Evolutionary conservation across 257 asterid genomes (phyloP), one percentile per base, ranked within the genome.

Genomic region (Nicotiana tabacum): DNA sequence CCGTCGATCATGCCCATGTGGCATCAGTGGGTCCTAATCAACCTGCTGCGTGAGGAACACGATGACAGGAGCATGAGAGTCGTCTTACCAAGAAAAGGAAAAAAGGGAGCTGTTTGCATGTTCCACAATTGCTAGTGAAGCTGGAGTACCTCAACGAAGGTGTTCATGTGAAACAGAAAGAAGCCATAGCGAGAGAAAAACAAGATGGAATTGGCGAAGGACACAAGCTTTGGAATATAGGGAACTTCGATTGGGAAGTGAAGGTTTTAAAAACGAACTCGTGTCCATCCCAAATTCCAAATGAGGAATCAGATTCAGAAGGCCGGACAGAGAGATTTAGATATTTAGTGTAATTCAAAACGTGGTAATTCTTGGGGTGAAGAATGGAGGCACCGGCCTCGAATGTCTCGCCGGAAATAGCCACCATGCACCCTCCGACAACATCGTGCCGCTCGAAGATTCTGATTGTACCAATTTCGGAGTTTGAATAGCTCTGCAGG

Each of bases 381-480:
- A 96, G 92, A 88, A 96, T 90, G 58, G 98, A 94, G 21, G 87
- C 99, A 43, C 99, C 99, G 48, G 99, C 97, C 88, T 96, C 99
- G 83, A 96, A 96, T 29, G 94, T 93, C 51, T 94, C 95, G 33
- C 95, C 95, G 84, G 88, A 87, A 77, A 94, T 77, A 13, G 96
- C 88, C 78, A 96, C 92, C 96, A 91, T 93, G 13, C 99, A 97
- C 30, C 98, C 98, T 56, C 99, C 99, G 15, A 93, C 96, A 82
- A 84, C 66, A 83, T 84, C 86, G 77, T 90, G 84, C 6, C 97
- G 89, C 87, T 96, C 99, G 86, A 94, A 94, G 51, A 96, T 81
- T 57, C 86, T 77, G 86, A 96, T 89, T 48, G 69, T 77, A 24
- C 87, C 89, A 85, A 90, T 78, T 32, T 18, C 58, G 83, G 80